phyloP scores from a whole-genome alignment of 768 basidiomycete genomes.

The Xerocomus potaroensis region DNA sequence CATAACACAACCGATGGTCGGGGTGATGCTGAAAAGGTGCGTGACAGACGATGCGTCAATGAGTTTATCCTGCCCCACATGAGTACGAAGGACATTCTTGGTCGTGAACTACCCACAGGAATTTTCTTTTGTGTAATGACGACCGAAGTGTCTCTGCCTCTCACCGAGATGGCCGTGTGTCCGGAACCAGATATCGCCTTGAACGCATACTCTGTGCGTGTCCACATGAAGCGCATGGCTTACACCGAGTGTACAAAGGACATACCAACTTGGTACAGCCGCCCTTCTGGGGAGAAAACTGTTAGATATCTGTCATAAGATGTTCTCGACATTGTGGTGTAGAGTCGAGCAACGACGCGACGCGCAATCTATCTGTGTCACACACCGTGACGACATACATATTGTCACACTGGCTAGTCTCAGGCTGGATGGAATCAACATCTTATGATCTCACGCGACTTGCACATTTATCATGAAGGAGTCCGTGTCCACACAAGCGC shows the following conservation, averaged over 20 bases:
- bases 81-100: not conserved
- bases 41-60: conserved; percentile 92
- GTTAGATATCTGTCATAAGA: conserved; percentile 97
- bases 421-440: not conserved
- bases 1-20: conserved; percentile 96
- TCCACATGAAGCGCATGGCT: conserved; percentile 5
- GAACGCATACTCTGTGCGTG: conserved; percentile 88
- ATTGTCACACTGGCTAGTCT: conserved; percentile 23
- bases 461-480: conserved; percentile 57
- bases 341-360: conserved; percentile 29
- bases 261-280: conserved; percentile 97
- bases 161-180: conserved; percentile 87
- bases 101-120: conserved; percentile 57
- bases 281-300: conserved; percentile 95
- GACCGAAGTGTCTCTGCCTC: conserved; percentile 92
- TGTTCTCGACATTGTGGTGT: conserved; percentile 82
- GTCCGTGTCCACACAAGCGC: conserved; percentile 69
- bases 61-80: conserved; percentile 77
- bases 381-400: conserved; percentile 13
- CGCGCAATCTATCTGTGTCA: conserved; percentile 46
- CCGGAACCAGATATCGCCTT: conserved; percentile 98
- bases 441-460: not conserved
- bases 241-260: conserved; percentile 6
- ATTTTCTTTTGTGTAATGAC: conserved; percentile 99
- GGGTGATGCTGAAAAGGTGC: conserved; percentile 94